Evolutionary conservation across 192 early-diverging fungal genomes (phyloP).

Genomic region (Thamnidium elegans): DNA sequence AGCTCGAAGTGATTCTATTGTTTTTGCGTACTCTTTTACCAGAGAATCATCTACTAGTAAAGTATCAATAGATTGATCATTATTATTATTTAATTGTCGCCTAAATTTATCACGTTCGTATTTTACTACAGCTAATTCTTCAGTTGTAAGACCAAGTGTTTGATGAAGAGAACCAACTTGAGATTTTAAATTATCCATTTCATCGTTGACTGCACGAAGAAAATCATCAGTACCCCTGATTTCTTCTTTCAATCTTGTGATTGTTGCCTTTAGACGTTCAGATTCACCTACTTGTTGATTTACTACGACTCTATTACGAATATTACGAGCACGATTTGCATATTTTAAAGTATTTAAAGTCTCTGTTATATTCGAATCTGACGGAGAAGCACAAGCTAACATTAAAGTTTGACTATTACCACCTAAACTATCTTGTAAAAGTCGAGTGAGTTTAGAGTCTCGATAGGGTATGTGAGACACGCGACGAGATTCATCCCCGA

Average conservation of each 20-base stretch:
- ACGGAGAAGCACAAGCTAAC: constrained; percentile 88
- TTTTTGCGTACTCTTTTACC: background rate
- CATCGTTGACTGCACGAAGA: constrained; percentile 25
- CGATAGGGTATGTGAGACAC: constrained; percentile 88
- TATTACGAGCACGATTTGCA: constrained; percentile 93
- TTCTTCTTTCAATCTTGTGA: constrained; percentile 20
- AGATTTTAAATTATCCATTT: constrained; percentile 24
- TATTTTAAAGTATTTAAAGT: constrained; percentile 95
- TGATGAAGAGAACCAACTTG: constrained; percentile 1
- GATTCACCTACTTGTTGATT: constrained; percentile 39
- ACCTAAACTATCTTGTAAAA: constrained; percentile 95
- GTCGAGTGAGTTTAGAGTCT: constrained; percentile 92
- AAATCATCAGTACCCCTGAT: constrained; percentile 16
- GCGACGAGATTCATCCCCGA: constrained; percentile 72
- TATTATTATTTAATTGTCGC: background rate
- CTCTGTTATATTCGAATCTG: constrained; percentile 80
- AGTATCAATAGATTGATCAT: background rate
- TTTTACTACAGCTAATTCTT: background rate
- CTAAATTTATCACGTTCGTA: constrained; percentile 7
- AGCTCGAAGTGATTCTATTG: constrained; percentile 1
- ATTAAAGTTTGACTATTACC: constrained; percentile 92
- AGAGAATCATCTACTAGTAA: background rate
- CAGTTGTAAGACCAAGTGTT: background rate
- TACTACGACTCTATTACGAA: constrained; percentile 50
- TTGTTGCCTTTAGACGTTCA: constrained; percentile 5